Conservation (phyloP, 306 rosid species). For the Prunus campanulata region DNA sequence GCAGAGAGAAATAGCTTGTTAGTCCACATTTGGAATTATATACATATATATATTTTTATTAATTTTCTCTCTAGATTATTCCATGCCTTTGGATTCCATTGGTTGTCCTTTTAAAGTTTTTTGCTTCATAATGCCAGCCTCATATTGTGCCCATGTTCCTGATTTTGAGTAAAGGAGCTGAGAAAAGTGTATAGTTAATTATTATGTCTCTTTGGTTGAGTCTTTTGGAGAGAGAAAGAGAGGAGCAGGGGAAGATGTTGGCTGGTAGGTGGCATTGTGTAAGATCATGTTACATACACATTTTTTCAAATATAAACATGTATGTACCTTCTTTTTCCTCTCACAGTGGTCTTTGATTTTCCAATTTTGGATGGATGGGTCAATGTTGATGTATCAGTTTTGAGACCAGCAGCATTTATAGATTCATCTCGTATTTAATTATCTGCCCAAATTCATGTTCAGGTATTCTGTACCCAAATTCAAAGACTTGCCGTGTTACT, state of each 20-base stretch:
- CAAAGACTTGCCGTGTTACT: too few relatives aligned
- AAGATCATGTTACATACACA: background rate
- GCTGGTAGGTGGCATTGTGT: slow-evolving; percentile 15
- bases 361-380: background rate
- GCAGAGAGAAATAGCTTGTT: slow-evolving; percentile 41
- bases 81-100: slow-evolving; percentile 40
- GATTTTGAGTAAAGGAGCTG: slow-evolving; percentile 3
- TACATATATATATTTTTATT: slow-evolving; percentile 22
- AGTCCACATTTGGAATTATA: slow-evolving; percentile 46
- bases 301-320: background rate
- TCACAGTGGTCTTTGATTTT: background rate
- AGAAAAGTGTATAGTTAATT: slow-evolving; percentile 10
- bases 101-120: background rate
- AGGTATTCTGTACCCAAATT: too few relatives aligned
- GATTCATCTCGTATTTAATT: too few relatives aligned
- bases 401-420: background rate
- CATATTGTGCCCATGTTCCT: slow-evolving; percentile 13
- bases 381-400: background rate
- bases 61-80: slow-evolving; percentile 24
- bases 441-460: too few relatives aligned
- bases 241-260: background rate
- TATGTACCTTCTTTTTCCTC: background rate
- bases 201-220: slow-evolving; percentile 6
- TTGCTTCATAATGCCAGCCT: slow-evolving; percentile 12
- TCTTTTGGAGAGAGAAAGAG: background rate